These are phyloP conservation scores for Colletotrichum musae DNA, from an alignment of 2,329 filamentous ascomycete species.

Conservation along the genomic window DNA sequence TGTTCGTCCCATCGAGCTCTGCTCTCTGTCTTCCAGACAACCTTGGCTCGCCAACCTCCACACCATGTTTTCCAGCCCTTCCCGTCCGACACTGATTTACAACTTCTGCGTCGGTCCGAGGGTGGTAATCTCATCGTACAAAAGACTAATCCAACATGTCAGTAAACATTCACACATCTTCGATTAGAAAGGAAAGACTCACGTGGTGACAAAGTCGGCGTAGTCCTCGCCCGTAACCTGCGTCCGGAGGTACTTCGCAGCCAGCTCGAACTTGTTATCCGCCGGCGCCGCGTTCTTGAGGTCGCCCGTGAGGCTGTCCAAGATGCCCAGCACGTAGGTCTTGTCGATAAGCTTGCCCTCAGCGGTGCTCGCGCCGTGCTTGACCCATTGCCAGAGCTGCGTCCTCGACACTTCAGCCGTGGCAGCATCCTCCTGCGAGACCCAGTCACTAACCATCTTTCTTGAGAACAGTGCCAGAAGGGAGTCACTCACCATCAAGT, in stretches of 20 bases:
- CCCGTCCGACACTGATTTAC: neutral
- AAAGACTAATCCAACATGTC: slow-evolving; percentile 5
- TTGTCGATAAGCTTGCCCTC: slow-evolving; percentile 90
- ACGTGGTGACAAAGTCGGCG: slow-evolving; percentile 38
- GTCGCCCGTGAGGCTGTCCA: slow-evolving; percentile 69
- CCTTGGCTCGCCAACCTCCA: no score
- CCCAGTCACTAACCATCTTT: neutral
- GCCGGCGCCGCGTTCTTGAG: slow-evolving; percentile 31
- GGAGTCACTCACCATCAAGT: slow-evolving; percentile 73
- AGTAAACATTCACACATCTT: neutral
- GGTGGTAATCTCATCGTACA: slow-evolving; percentile 31
- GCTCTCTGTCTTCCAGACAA: no score
- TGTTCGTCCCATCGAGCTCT: no score
- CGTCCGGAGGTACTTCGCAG: slow-evolving; percentile 28
- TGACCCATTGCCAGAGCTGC: slow-evolving; percentile 91
- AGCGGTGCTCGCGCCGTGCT: slow-evolving; percentile 75
- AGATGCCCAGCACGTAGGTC: slow-evolving; percentile 81
- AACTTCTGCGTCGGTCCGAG: slow-evolving; percentile 5
- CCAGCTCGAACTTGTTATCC: slow-evolving; percentile 42
- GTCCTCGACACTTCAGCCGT: slow-evolving; percentile 89
- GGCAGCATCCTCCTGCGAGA: slow-evolving; percentile 79
- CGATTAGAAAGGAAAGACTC: neutral
- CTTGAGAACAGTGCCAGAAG: neutral
- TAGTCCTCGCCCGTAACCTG: slow-evolving; percentile 39
- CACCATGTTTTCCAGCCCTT: neutral